Evolutionary conservation across 2,329 filamentous ascomycete species (phyloP), one percentile per base, ranked within the genome.

Genomic region (Basipetospora chlamydospora): DNA sequence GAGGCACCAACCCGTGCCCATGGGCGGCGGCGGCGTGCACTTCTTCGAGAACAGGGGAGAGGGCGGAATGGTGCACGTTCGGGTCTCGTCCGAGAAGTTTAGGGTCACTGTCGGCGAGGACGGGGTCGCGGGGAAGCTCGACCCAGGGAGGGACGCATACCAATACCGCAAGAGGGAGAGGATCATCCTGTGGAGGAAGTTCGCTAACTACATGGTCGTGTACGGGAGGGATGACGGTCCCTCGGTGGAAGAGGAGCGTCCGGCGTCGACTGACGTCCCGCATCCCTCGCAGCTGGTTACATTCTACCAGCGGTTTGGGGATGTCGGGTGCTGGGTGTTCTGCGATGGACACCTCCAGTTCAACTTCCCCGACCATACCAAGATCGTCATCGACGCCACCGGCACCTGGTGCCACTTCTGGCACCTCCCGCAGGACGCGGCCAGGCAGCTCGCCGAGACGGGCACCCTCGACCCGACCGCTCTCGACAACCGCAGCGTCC

Each of bases 291-390:
- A 77, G 44, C 60, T 86, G 35, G 78, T 87, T 30, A 81, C 77
- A 1, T 87, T 87, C 46, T 88, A 87, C 52, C 82, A 88, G 58
- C 68, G 82, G 33, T 78, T 84, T 41, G 81, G 82, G 29, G 81
- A 82, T 47, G 80, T 87, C 21, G 80, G 81, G 12, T 80, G 82
- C 55, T 87, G 81, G 81, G 75, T 77, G 34, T 88, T 88, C 48
- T 73, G 71, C 39, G 81, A 88, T 51, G 83, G 83, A 3, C 80
- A 83, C 47, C 67, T 87, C 45, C 81, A 85, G 71, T 82, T 88
- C 58, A 88, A 90, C 58, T 90, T 90, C 54, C 82, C 83, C 3
- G 83, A 90, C 46, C 83, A 90, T 54, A 88, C 83, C 41, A 90
- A 90, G 58, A 71, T 90, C 38, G 78, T 88, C 10, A 60, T 90